Conservation (phyloP, 1,284 basidiomycete species). For the Thecaphora thlaspeos region DNA sequence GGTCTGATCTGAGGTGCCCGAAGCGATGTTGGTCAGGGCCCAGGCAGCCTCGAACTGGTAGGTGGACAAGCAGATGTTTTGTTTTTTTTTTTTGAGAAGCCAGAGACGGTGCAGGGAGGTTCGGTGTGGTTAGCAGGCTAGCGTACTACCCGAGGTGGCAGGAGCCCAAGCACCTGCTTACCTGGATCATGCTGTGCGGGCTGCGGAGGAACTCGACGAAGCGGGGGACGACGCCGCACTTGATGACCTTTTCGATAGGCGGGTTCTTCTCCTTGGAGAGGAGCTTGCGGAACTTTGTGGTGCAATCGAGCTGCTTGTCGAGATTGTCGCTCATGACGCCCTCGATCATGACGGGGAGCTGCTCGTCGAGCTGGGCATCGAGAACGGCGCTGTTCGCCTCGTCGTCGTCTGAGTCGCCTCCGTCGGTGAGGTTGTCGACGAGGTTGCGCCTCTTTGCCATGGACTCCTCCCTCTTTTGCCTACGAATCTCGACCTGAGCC, state of each 20-base stretch:
- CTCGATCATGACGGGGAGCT: conserved; percentile 74
- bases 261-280: conserved; percentile 99
- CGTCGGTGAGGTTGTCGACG: conserved; percentile 45
- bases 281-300: conserved; percentile 87
- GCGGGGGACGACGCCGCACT: conserved; percentile 92
- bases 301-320: conserved; percentile 90
- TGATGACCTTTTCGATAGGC: conserved; percentile 98
- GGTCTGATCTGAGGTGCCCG: conserved; percentile 96
- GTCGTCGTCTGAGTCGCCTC: conserved; percentile 53
- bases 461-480: conserved; percentile 57
- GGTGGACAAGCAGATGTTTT: too few species aligned
- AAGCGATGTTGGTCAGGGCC: conserved; percentile 99
- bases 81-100: too few species aligned
- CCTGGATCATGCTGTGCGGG: conserved; percentile 92
- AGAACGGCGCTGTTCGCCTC: conserved; percentile 39
- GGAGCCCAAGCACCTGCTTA: conserved; percentile 58
- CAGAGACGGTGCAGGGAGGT: too few species aligned
- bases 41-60: conserved; percentile 99
- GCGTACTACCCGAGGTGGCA: too few species aligned
- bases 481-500: conserved; percentile 57
- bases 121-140: too few species aligned
- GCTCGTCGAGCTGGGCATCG: conserved; percentile 70
- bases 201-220: conserved; percentile 92
- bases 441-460: conserved; percentile 57
- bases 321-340: conserved; percentile 89